Conservation (phyloP, 23 red algal genomes). For the Cyanidioschyzon merolae region DNA sequence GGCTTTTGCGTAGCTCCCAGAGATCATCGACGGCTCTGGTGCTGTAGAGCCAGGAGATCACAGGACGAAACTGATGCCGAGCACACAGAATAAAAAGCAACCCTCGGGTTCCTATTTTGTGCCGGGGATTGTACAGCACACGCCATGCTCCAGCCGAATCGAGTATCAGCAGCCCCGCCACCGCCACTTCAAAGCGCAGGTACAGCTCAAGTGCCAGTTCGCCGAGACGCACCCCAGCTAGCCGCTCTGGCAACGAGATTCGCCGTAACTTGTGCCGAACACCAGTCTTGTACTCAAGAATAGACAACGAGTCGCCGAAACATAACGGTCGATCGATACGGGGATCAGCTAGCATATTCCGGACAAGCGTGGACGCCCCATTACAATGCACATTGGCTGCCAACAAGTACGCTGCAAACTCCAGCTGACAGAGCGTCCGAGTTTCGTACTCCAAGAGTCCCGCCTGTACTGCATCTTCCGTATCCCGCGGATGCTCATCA, state of each 20-base stretch:
- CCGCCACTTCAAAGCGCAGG: neutral
- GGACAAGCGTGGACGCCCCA: slow-evolving; percentile 56
- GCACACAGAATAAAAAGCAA: slow-evolving; percentile 8
- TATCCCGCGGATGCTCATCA: neutral
- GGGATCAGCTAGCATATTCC: slow-evolving; percentile 32
- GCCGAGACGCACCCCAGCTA: neutral
- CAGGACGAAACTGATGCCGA: neutral
- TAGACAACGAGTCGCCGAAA: neutral
- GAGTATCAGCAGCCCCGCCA: neutral
- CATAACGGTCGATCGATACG: neutral
- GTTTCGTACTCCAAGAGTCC: slow-evolving; percentile 11
- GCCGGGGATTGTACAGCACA: neutral
- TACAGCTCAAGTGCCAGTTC: neutral
- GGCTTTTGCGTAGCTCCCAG: neutral
- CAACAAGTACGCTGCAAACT: slow-evolving; percentile 41
- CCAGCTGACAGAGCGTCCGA: slow-evolving; percentile 44
- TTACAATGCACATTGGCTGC: slow-evolving; percentile 69
- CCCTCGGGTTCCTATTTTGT: neutral
- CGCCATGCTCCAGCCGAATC: neutral
- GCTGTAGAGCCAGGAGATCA: slow-evolving; percentile 8
- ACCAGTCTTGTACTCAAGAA: slow-evolving; percentile 3
- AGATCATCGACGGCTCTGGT: neutral
- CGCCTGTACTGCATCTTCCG: neutral
- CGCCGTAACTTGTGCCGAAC: slow-evolving; percentile 5
- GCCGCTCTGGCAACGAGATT: neutral